Conservation (phyloP, 768 basidiomycete species). For the Baorangia bicolor region DNA sequence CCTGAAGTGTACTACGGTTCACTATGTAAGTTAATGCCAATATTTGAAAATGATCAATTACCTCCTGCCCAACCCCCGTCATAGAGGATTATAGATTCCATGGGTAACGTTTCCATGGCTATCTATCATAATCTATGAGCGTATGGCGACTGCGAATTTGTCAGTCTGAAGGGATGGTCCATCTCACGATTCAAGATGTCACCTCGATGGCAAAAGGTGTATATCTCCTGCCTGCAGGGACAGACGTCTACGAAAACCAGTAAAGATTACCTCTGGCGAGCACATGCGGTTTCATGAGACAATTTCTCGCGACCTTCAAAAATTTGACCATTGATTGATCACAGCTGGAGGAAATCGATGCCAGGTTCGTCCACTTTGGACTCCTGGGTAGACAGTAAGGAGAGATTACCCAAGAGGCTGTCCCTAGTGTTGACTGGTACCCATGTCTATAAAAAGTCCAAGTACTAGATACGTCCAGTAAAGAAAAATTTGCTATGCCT, state of each 20-base stretch:
- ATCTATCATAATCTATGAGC: background rate
- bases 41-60: no score
- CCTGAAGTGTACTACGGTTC: no score
- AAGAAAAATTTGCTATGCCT: constrained; percentile 18
- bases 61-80: background rate
- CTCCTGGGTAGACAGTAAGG: no score
- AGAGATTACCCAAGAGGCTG: background rate
- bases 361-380: no score
- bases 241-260: background rate
- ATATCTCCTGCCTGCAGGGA: background rate
- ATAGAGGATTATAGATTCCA: background rate
- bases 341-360: no score
- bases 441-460: background rate
- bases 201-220: background rate
- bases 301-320: background rate
- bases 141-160: background rate
- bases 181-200: background rate
- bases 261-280: background rate
- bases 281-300: background rate
- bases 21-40: no score
- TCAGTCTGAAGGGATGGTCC: background rate
- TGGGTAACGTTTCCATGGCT: background rate
- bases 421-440: background rate
- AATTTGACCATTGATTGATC: no score
- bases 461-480: constrained; percentile 9